These are phyloP conservation scores for Sideroxylon spinosum DNA, from an alignment of 179 eudicot species.

Conservation along the genomic window DNA sequence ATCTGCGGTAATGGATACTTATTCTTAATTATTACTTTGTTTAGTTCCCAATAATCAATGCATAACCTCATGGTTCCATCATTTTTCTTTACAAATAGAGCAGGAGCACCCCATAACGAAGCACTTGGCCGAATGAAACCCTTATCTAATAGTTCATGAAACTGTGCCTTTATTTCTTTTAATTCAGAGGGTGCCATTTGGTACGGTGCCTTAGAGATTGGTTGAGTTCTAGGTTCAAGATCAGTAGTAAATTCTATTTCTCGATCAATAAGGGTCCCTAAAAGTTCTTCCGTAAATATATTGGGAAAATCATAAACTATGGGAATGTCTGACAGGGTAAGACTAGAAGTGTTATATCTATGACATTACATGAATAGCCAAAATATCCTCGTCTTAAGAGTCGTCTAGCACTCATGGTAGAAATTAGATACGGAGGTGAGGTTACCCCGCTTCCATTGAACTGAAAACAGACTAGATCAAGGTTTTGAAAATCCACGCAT, in stretches of 20 bases:
- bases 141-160: background rate
- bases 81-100: background rate
- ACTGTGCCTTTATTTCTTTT: background rate
- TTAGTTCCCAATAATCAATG: background rate
- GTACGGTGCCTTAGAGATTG: background rate
- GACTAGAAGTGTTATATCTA: background rate
- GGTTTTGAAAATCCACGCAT: background rate
- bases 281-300: background rate
- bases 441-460: background rate
- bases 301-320: background rate
- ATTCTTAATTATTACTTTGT: background rate
- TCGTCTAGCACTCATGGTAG: background rate
- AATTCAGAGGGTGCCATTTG: background rate
- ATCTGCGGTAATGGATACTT: background rate
- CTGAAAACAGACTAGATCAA: background rate
- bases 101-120: background rate
- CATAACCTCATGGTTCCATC: background rate
- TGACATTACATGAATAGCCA: background rate
- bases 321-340: background rate
- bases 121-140: background rate
- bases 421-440: background rate
- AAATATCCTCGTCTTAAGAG: background rate
- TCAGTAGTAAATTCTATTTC: background rate
- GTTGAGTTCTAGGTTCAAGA: background rate
- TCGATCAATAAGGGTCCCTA: background rate